Percentiles rank a stretch among this genome's conserved stretches.
phyloP scores from a whole-genome alignment of 192 early-diverging fungal genomes.

The Entrophospora sp. region DNA sequence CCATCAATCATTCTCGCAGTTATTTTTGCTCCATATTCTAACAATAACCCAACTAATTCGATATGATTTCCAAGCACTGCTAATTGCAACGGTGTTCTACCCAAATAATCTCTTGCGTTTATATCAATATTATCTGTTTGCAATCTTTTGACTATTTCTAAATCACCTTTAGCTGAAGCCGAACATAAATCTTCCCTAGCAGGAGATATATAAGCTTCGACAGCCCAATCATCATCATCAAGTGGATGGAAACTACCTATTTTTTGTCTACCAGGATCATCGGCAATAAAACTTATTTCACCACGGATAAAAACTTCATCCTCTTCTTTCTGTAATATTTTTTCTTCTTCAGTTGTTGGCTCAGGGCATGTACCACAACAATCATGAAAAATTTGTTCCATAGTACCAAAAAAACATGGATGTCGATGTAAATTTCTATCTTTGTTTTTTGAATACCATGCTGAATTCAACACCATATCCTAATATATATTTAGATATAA shows the following conservation, averaged over 20 bases:
- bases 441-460: neutral
- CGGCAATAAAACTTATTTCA: neutral
- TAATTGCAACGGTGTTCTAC: slow-evolving; percentile 14
- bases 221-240: neutral
- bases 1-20: neutral
- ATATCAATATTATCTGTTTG: neutral
- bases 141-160: neutral
- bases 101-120: slow-evolving; percentile 1
- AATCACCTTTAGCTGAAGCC: neutral
- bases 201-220: neutral
- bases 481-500: neutral
- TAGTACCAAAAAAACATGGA: slow-evolving; percentile 11
- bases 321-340: neutral
- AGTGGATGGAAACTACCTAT: neutral
- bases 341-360: neutral
- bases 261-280: neutral
- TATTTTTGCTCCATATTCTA: neutral
- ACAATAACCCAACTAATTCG: neutral
- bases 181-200: neutral
- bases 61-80: neutral
- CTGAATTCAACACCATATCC: slow-evolving; percentile 4
- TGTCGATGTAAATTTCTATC: neutral
- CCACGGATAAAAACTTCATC: neutral
- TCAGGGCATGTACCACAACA: slow-evolving; percentile 6
- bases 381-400: slow-evolving; percentile 4